These are phyloP conservation scores for Physcomitrellopsis africana DNA, from an alignment of 225 moss, liverwort and hornwort genomes.

Conservation along the genomic window DNA sequence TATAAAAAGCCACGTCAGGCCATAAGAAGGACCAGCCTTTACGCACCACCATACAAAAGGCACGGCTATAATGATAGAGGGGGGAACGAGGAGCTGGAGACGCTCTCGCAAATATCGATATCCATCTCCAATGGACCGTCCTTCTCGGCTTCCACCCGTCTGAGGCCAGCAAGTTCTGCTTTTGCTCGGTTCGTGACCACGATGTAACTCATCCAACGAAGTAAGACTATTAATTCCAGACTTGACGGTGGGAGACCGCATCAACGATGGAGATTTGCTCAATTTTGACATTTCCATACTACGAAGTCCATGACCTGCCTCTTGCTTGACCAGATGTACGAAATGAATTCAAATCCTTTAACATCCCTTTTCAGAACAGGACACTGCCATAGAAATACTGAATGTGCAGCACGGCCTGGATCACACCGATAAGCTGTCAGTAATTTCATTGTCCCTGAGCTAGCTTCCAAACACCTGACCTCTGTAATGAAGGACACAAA, in stretches of 20 bases:
- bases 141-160: constrained; percentile 52
- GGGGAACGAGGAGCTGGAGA: constrained; percentile 76
- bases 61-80: constrained; percentile 71
- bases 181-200: constrained; percentile 64
- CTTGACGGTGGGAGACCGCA: constrained; percentile 87
- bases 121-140: constrained; percentile 38
- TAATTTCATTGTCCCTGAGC: background rate
- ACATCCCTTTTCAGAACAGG: constrained; percentile 15
- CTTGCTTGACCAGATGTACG: constrained; percentile 33
- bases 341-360: constrained; percentile 21
- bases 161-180: constrained; percentile 39
- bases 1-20: constrained; percentile 64
- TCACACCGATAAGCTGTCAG: constrained; percentile 31
- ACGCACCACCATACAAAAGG: constrained; percentile 94
- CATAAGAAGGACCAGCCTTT: constrained; percentile 74
- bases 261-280: constrained; percentile 85
- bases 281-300: constrained; percentile 76
- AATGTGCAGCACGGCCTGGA: constrained; percentile 41
- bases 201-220: constrained; percentile 70
- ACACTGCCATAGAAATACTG: constrained; percentile 30
- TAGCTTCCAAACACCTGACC: background rate
- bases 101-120: constrained; percentile 55
- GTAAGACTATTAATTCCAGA: constrained; percentile 82
- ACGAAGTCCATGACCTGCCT: constrained; percentile 31
- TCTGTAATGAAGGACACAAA: background rate